These are phyloP conservation scores for Paramecium tetraurelia DNA, from an alignment of 73 alveolate genomes.

Conservation along the genomic window DNA sequence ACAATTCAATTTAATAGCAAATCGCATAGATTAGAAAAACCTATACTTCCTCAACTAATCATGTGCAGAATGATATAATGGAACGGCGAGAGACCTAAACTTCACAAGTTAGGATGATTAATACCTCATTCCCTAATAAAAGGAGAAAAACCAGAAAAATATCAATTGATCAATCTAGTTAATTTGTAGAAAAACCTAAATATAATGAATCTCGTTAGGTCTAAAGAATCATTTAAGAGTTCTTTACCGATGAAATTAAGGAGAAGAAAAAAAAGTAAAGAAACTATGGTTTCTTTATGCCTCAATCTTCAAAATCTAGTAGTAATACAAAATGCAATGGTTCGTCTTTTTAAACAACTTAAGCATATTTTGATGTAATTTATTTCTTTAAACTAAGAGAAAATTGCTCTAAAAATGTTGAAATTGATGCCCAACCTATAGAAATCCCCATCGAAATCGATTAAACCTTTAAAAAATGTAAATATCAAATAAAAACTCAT, in stretches of 20 bases:
- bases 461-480: background rate
- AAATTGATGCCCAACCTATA: background rate
- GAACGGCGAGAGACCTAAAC: background rate
- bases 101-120: background rate
- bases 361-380: background rate
- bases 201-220: background rate
- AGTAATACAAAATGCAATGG: background rate
- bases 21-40: background rate
- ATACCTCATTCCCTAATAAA: background rate
- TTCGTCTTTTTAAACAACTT: background rate
- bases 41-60: background rate
- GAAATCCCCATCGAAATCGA: background rate
- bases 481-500: background rate
- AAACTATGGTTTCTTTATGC: background rate
- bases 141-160: background rate
- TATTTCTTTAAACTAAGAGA: background rate
- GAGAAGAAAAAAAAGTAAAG: background rate
- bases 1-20: background rate
- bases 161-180: background rate
- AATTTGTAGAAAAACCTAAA: background rate
- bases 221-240: background rate
- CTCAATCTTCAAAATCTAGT: background rate
- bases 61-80: background rate
- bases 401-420: background rate
- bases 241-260: background rate